Conservation (phyloP, 306 rosid species). For the Vicia villosa region DNA sequence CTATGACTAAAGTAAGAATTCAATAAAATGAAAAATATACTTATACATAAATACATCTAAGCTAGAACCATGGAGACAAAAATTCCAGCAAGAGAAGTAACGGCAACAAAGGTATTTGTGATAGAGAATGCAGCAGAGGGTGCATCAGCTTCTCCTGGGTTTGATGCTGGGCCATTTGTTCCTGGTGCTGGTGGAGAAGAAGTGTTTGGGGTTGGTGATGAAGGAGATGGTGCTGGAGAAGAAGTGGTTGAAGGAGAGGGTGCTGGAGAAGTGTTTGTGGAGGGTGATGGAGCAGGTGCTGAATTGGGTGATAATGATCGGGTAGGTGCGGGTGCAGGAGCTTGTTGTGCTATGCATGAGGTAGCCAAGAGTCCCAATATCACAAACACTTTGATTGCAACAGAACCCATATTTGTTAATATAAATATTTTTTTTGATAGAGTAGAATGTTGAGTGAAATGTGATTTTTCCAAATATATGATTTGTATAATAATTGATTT, state of each 20-base stretch:
- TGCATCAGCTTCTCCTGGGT: background rate
- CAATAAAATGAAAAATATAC: too few species aligned
- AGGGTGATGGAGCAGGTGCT: constrained; percentile 40
- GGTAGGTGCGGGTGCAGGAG: constrained; percentile 60
- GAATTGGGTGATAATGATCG: constrained; percentile 40
- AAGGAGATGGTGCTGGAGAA: constrained; percentile 9
- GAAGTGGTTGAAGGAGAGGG: constrained; percentile 26
- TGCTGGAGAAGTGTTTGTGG: background rate
- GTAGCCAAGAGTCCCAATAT: too few species aligned
- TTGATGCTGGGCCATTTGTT: constrained; percentile 12
- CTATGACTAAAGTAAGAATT: too few species aligned
- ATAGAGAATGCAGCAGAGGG: too few species aligned
- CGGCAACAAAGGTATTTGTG: too few species aligned
- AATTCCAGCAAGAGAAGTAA: too few species aligned
- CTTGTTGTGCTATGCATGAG: constrained; percentile 24
- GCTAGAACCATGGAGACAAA: too few species aligned
- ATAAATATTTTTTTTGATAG: background rate
- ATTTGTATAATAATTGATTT: background rate
- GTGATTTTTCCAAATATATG: background rate
- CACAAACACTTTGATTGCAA: too few species aligned
- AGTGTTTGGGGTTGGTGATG: constrained; percentile 8
- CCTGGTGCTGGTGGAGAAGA: constrained; percentile 26
- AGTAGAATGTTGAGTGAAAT: background rate
- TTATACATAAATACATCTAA: too few species aligned
- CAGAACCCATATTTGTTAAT: background rate